Conservation (phyloP, 2,329 filamentous ascomycete genomes). For the Trichophyton benhamiae region DNA sequence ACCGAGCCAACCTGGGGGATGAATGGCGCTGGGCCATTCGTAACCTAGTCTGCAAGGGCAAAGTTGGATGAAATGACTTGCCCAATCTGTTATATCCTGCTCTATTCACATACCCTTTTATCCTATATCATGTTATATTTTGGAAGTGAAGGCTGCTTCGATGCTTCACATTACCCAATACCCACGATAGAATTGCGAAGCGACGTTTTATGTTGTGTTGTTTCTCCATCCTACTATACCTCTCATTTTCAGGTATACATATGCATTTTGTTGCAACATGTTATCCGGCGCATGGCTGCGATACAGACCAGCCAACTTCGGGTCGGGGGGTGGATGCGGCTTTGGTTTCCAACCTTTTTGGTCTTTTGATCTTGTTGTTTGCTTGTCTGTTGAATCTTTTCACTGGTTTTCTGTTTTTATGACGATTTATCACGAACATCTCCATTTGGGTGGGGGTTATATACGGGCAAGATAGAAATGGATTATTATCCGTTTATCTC, state of each 20-base stretch:
- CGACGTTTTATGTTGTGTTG: not conserved
- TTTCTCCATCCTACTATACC: not conserved
- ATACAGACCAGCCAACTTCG: slow-evolving; percentile 3
- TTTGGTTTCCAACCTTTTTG: not conserved
- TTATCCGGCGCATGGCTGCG: slow-evolving; percentile 3
- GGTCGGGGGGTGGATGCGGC: not conserved
- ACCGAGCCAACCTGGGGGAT: slow-evolving; percentile 35
- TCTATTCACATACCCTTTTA: not conserved
- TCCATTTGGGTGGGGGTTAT: not conserved
- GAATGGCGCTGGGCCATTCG: slow-evolving; percentile 67
- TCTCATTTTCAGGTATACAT: not conserved
- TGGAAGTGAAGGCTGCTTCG: not conserved
- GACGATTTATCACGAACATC: slow-evolving; percentile 4
- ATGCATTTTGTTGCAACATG: not conserved
- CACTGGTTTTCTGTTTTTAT: not conserved
- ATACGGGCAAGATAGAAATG: not conserved
- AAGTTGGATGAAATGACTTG: not conserved
- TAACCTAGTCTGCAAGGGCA: slow-evolving; percentile 28
- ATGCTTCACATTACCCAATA: not conserved
- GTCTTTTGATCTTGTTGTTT: too few species aligned
- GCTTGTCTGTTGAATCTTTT: not conserved
- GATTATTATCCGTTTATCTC: not conserved
- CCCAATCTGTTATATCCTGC: not conserved
- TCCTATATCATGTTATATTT: not conserved
- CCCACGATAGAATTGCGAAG: not conserved